Evolutionary conservation across 2,329 filamentous ascomycete genomes (phyloP).

Genomic region (Fusarium papillatum): DNA sequence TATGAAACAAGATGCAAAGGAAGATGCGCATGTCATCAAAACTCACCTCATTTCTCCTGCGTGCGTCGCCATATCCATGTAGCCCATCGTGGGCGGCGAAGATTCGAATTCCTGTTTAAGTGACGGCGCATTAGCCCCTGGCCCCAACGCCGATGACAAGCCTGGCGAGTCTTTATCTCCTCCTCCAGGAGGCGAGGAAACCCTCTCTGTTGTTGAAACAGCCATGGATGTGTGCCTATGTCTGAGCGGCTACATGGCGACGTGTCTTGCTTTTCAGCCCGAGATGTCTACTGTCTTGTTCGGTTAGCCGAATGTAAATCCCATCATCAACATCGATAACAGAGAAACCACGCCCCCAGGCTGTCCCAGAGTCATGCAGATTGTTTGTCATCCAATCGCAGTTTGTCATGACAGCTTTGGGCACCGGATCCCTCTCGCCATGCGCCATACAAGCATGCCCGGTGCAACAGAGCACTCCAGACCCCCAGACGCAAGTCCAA

Average conservation of each 20-base stretch:
- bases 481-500: conserved; percentile 17
- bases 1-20: not conserved
- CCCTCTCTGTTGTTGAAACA: conserved; percentile 11
- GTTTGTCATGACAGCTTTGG: conserved; percentile 18
- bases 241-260: not conserved
- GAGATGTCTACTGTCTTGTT: not conserved
- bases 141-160: conserved; percentile 11
- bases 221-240: conserved; percentile 4
- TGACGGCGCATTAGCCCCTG: conserved; percentile 38
- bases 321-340: not conserved
- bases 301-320: conserved; percentile 18
- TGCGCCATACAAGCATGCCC: conserved; percentile 26
- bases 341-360: not conserved
- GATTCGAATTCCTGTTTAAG: conserved; percentile 67
- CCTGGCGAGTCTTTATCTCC: conserved; percentile 16
- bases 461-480: conserved; percentile 31
- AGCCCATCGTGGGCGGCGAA: conserved; percentile 67
- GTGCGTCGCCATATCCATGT: conserved; percentile 64
- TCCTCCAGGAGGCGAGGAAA: conserved; percentile 4
- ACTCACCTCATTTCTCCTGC: conserved; percentile 69
- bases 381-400: conserved; percentile 19
- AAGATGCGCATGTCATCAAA: conserved; percentile 31
- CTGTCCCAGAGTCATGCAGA: not conserved
- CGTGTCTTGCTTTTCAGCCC: not conserved
- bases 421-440: conserved; percentile 18